Evolutionary conservation across 176 grass and related monocot species (phyloP), one percentile per base, ranked within the genome.

Genomic region (Typha latifolia): DNA sequence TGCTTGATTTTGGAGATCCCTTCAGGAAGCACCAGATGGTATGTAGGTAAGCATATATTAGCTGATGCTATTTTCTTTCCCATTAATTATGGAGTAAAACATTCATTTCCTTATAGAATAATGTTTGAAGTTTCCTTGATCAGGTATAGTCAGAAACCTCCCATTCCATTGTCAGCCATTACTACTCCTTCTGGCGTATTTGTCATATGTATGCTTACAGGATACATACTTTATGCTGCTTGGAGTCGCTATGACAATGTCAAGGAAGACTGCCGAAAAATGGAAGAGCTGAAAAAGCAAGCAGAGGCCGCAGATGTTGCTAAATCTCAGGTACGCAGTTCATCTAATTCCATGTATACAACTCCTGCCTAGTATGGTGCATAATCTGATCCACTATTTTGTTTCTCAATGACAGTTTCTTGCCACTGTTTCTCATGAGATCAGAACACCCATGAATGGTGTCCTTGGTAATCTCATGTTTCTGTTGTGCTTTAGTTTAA

Each of bases 361-460:
- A 27, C 48, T 51, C 57, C 14, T 74, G 12, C 16, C 14, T 27
- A 14, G 47, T 71, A 22, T 18, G 70, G 62, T 26, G 48, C 69
- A 63, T 69, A 48, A 67, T 80, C 51, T 80, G 68, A 84, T 63
- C 14, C 49, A 11, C 12, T 64, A 20, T 18, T 74, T 43, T 6
- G 65, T 76, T 81, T 73, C 4, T 71, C 73, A 72, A 68, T 83
- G 61, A 18, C 84, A 99, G 94, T 99, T 99, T 78, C 94, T 99
- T 68, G 94, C 94, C 31, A 99, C 89, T 62, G 94, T 99, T 84
- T 93, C 89, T 78, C 89, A 99, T 90, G 94, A 99, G 81, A 99
- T 99, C 76, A 82, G 94, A 84, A 99, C 94, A 56, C 94, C 94
- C 64, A 99, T 99, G 94, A 99, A 93, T 52, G 94, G 94, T 49